Percentiles rank a stretch among this genome's conserved stretches.
phyloP scores from a whole-genome alignment of 148 eudicot genomes.

The Linanthus parryae region DNA sequence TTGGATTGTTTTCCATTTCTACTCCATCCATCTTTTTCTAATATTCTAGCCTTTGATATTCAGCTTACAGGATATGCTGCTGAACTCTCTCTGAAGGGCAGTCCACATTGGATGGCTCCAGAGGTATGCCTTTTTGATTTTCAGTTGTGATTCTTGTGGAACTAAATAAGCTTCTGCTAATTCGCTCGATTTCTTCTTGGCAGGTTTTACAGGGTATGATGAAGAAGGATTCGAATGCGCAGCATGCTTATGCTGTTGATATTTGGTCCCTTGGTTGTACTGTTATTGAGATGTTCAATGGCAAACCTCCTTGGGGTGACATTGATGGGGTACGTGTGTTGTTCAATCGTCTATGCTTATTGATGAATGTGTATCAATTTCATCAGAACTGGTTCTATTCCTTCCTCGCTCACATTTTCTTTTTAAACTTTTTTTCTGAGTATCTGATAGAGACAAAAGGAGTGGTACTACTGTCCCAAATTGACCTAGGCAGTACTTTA shows the following conservation, averaged over 20 bases:
- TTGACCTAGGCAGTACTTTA: too few relatives aligned
- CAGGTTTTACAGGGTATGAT: slow-evolving; percentile 80
- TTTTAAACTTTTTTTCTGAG: too few relatives aligned
- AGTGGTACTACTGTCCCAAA: too few relatives aligned
- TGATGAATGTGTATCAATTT: neutral
- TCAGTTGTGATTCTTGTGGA: slow-evolving; percentile 2
- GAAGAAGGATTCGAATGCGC: slow-evolving; percentile 60
- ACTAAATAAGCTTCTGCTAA: neutral
- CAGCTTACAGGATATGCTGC: slow-evolving; percentile 58
- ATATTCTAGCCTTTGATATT: slow-evolving; percentile 11
- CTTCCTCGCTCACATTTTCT: too few relatives aligned
- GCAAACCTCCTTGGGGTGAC: slow-evolving; percentile 92
- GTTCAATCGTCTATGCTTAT: slow-evolving; percentile 1
- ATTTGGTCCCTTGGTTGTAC: slow-evolving; percentile 99
- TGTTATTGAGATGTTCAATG: slow-evolving; percentile 89
- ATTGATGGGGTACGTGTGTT: slow-evolving; percentile 46
- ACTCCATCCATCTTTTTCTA: neutral
- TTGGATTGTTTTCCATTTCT: neutral
- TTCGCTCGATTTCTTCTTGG: slow-evolving; percentile 4
- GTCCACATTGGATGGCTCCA: slow-evolving; percentile 98
- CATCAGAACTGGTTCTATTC: too few relatives aligned
- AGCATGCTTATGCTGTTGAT: slow-evolving; percentile 73
- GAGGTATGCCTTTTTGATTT: slow-evolving; percentile 45
- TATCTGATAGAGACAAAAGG: neutral
- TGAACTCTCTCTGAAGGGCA: slow-evolving; percentile 84